Evolutionary conservation across 768 basidiomycete species (phyloP).

Genomic region (Epithele typhae): DNA sequence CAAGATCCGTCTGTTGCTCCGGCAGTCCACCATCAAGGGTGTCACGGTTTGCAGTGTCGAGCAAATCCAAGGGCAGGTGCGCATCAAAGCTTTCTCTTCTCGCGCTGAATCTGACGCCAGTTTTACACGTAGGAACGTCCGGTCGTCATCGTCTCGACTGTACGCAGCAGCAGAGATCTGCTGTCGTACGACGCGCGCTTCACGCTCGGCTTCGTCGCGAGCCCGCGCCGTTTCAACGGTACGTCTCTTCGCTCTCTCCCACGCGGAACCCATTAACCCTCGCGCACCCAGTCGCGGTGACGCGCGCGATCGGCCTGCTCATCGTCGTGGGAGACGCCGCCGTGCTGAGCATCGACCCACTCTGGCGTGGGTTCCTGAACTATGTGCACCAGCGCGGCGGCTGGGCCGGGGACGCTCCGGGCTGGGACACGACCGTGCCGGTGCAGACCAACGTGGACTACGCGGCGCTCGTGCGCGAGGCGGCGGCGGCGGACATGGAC

Average conservation of each 20-base stretch:
- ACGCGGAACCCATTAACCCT: slow-evolving; percentile 32
- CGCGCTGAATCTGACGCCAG: no score
- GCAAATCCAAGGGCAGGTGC: slow-evolving; percentile 40
- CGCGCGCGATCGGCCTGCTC: slow-evolving; percentile 59
- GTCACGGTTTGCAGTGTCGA: slow-evolving; percentile 35
- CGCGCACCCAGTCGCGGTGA: slow-evolving; percentile 58
- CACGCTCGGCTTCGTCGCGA: slow-evolving; percentile 31
- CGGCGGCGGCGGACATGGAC: slow-evolving; percentile 31
- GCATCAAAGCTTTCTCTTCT: no score
- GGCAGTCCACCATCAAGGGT: slow-evolving; percentile 6
- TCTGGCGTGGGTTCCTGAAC: slow-evolving; percentile 61
- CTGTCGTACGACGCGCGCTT: slow-evolving; percentile 19
- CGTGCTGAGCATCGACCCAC: slow-evolving; percentile 51
- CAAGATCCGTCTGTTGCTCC: slow-evolving; percentile 27
- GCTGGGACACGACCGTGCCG: slow-evolving; percentile 30
- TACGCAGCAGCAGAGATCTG: slow-evolving; percentile 27
- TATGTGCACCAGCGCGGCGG: slow-evolving; percentile 47
- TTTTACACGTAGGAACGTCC: not conserved
- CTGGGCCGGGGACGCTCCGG: slow-evolving; percentile 41
- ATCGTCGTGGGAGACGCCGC: slow-evolving; percentile 59
- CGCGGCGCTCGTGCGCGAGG: slow-evolving; percentile 23
- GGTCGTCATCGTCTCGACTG: not conserved
- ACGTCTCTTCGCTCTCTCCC: not conserved
- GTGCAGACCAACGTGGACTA: slow-evolving; percentile 39
- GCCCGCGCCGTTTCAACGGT: slow-evolving; percentile 26